These are phyloP conservation scores for Plantago elongata DNA, from an alignment of 257 asterid genomes.

Conservation along the genomic window DNA sequence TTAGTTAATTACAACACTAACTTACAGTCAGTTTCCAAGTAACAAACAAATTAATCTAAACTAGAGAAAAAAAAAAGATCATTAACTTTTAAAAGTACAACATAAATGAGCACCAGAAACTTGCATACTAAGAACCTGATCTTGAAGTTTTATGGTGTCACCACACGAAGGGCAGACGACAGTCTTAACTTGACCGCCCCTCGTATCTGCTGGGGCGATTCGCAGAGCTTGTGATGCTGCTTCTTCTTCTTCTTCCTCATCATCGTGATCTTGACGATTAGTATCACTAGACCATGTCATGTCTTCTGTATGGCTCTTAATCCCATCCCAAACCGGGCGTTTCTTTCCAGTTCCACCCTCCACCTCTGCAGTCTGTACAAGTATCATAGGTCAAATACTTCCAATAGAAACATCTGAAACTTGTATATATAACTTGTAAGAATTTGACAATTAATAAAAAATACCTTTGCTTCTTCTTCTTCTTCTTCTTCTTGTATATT, in stretches of 20 bases:
- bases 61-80: no score
- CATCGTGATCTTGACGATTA: slow-evolving; percentile 8
- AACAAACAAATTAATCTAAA: not conserved
- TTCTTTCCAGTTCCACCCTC: not conserved
- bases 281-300: slow-evolving; percentile 48
- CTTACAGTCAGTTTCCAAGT: not conserved
- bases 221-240: slow-evolving; percentile 28
- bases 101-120: not conserved
- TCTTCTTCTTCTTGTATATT: not conserved
- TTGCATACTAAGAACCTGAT: slow-evolving; percentile 27
- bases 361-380: no score
- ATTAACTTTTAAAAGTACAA: not conserved
- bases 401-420: no score
- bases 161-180: slow-evolving; percentile 47
- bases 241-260: not conserved
- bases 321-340: slow-evolving; percentile 44
- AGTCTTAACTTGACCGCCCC: slow-evolving; percentile 20
- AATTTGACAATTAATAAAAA: not conserved
- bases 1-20: not conserved
- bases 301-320: slow-evolving; percentile 30
- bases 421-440: no score
- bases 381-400: no score
- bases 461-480: not conserved
- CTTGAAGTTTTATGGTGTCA: slow-evolving; percentile 33
- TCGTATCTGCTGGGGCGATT: slow-evolving; percentile 32